Evolutionary conservation across 1,284 basidiomycete genomes (phyloP), one percentile per base, ranked within the genome.

Genomic region (Peniophora sp.): DNA sequence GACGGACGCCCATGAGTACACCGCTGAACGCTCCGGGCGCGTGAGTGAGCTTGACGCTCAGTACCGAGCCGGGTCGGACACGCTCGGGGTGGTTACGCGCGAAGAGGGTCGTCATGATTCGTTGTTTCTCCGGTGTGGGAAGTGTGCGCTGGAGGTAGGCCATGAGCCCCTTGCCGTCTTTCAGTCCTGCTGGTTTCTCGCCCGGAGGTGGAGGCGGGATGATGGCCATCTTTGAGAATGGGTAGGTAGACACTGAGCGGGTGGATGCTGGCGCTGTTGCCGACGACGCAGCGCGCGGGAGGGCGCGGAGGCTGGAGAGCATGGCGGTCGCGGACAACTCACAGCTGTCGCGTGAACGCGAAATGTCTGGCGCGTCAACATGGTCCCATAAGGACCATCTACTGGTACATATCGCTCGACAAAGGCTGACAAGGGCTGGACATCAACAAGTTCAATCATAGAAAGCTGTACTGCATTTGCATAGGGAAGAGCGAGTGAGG

Each of bases 21-120:
- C 94, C 93, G 2, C 90, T 88, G 67, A 96, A 97, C 20, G 77
- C 70, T 20, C 79, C 83, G 8, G 89, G 88, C 50, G 80, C 83
- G 60, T 81, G 88, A 61, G 78, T 79, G 53, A 75, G 80, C 57
- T 78, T 75, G 57, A 93, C 85, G 25, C 81, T 83, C 52, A 97
- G 65, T 55, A 96, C 85, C 9, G 89, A 90, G 3, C 93, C 93
- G 10, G 90, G 83, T 9, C 73, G 71, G 24, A 95, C 70, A 56
- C 88, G 78, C 45, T 80, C 70, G 0, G 79, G 77, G 53, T 84
- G 81, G 45, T 77, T 74, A 52, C 84, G 75, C 32, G 83, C 80
- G 67, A 96, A 95, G 52, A 87, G 70, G 20, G 77, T 78, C 34
- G 69, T 66, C 53, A 90, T 74, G 62, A 90, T 77, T 43, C 72